phyloP scores from a whole-genome alignment of 139 green algal species.

The Chlamydomonas sp. region DNA sequence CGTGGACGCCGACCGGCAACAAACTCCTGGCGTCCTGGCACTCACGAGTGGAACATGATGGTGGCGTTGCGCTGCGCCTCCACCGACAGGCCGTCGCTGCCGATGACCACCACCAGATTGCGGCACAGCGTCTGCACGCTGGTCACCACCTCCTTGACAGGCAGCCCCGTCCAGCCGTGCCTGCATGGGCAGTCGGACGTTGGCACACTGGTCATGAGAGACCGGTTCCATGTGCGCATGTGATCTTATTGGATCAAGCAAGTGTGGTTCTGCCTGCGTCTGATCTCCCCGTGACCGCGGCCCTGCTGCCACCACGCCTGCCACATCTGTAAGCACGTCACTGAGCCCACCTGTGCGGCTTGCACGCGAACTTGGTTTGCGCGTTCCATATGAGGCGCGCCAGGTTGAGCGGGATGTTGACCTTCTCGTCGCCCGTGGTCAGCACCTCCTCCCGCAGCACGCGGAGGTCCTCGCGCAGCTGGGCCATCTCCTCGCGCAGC shows the following conservation, averaged over 20 bases:
- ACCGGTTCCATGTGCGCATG: not conserved
- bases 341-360: conserved; percentile 18
- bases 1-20: not conserved
- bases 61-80: conserved; percentile 98
- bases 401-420: conserved; percentile 95
- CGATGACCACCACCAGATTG: conserved; percentile 86
- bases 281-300: not conserved
- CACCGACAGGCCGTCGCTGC: conserved; percentile 80
- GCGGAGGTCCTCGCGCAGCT: conserved; percentile 70
- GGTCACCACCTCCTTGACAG: conserved; percentile 23
- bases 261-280: not conserved
- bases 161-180: conserved; percentile 28
- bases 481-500: conserved; percentile 39
- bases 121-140: conserved; percentile 70
- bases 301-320: not conserved
- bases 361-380: conserved; percentile 84
- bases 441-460: conserved; percentile 88
- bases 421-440: conserved; percentile 75
- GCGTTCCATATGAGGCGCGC: conserved; percentile 94
- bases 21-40: not conserved
- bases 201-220: no score
- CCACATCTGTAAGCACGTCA: no score
- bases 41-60: conserved; percentile 85
- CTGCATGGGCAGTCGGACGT: not conserved
- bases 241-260: not conserved